Base-by-base conservation (phyloP, 169 alveolate species). In the Eimeria falciformis region DNA sequence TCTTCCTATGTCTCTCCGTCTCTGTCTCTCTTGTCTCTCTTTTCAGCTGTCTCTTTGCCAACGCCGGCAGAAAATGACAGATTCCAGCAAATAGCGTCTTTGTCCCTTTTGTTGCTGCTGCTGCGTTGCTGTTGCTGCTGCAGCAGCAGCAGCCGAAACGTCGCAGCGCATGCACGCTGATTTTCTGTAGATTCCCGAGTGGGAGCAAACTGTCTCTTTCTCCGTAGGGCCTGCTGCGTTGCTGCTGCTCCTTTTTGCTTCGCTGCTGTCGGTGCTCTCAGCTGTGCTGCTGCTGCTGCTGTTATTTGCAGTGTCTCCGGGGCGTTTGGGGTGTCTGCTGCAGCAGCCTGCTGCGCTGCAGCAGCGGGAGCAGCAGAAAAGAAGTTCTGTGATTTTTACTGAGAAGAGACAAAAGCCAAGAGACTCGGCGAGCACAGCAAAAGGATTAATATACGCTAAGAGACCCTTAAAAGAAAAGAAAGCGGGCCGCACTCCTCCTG, bases 351-450 rank as follows among this genome's bases (percentile, higher is more conserved):
- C 29, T 75, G n/a, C 53, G 55, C 88, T 1, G 46, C 40, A 47
- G 88, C 88, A 79, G 71, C 5, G 17, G 73, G 33, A 29, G 88
- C 88, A 79, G 29, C 62, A 62, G 12, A 29, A 71, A 29, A 79
- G 75, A 50, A 79, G 75, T 37, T 79, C 71, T 53, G 88, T 79
- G 40, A 79, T 58, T 43, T 23, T 79, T 50, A 79, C 37, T 18
- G 73, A 50, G 33, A 79, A 14, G 73, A 79, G 27, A 25, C 53
- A 33, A 23, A 79, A 79, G 33, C 88, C 73, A 21, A 79, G 45
- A 43, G 71, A 29, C 53, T 79, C 66, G 2, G 43, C 88, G 53
- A 79, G 40, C 23, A 79, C 88, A 53, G 75, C 47, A 37, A 79
- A 79, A 18, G 88, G 88, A 53, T 55, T 79, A 6, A 79, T 33